Conservation (phyloP, 306 rosid species). For the Corylus americana region DNA sequence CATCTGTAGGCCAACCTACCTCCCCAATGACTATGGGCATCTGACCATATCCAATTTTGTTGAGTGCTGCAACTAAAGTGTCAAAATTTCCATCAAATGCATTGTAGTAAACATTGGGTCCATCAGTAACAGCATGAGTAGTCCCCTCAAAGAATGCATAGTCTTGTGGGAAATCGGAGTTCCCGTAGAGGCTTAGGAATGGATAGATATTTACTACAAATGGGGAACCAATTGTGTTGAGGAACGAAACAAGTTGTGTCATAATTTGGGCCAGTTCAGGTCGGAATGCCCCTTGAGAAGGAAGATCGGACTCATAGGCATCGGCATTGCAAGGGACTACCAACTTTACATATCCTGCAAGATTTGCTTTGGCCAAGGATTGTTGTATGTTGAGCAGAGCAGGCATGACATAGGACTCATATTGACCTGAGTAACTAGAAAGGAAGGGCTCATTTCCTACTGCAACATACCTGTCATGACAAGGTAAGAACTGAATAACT, state of each 20-base stretch:
- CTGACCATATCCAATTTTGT: constrained; percentile 85
- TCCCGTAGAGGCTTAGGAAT: constrained; percentile 84
- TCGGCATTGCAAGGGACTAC: constrained; percentile 99
- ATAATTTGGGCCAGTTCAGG: constrained; percentile 73
- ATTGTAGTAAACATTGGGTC: constrained; percentile 74
- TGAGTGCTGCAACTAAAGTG: constrained; percentile 81
- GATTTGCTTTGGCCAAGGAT: constrained; percentile 77
- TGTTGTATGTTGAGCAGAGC: constrained; percentile 77
- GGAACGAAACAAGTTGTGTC: constrained; percentile 74
- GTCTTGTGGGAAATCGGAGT: constrained; percentile 84
- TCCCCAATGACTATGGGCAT: constrained; percentile 90
- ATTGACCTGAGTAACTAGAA: constrained; percentile 73
- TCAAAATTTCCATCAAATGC: constrained; percentile 97
- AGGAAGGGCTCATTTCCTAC: constrained; percentile 99
- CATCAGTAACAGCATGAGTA: constrained; percentile 80
- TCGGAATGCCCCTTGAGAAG: constrained; percentile 92
- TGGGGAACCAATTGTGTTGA: constrained; percentile 89
- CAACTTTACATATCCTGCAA: constrained; percentile 78
- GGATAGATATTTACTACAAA: constrained; percentile 95
- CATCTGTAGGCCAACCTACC: constrained; percentile 96
- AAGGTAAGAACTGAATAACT: constrained; percentile 18
- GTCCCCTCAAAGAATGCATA: constrained; percentile 95
- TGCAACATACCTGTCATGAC: constrained; percentile 70
- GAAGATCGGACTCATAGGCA: constrained; percentile 79
- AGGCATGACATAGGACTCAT: constrained; percentile 70